Base-by-base conservation (phyloP, 1,139 yeast species). In the Kodamaea plutei region DNA sequence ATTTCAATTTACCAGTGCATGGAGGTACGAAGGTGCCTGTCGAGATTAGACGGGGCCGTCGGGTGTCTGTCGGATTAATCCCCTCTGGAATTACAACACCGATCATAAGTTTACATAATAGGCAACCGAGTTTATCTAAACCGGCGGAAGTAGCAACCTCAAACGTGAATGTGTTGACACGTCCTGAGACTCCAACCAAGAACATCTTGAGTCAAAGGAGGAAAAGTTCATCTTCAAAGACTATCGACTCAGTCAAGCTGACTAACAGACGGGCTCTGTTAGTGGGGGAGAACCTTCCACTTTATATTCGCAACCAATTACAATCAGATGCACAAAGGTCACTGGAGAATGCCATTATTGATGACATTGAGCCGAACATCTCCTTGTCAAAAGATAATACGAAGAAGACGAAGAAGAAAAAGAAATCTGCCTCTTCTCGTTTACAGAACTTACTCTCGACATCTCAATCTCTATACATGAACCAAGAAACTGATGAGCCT, bases 201-300 rank as follows among this genome's bases (percentile, higher is more conserved):
- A n/a, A n/a, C n/a, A n/a, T n/a, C n/a, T 13, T 13, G 12, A 12
- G 7, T 9, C 15, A 10, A 16, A 20, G 25, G 18, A 9, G 15
- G 30, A 19, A 23, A 26, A 26, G 23, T 14, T 19, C 20, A 10
- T 8, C 24, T n/a, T 16, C 29, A 22, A 28, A 23, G 20, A 24
- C 14, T 26, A 16, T 20, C 9, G n/a, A 23, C 24, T n/a, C n/a
- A n/a, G n/a, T n/a, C n/a, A n/a, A n/a, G n/a, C n/a, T n/a, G n/a
- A 18, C 4, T 8, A 11, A 29, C 8, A 41, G 70, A 37, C 40
- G 71, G 26, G 41, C 47, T 20, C 66, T 72, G 3, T 36, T 64
- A 23, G 68, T 66, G 11, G 69, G 64, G 2, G 68, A 62, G 30
- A 53, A 47, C 23, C 45, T 67, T n/a, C 73, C 73, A 2, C 28